Percentiles rank a stretch among this genome's conserved stretches.
Conservation (phyloP, 805 yeast genomes). For the Monosporozyma servazzii region DNA sequence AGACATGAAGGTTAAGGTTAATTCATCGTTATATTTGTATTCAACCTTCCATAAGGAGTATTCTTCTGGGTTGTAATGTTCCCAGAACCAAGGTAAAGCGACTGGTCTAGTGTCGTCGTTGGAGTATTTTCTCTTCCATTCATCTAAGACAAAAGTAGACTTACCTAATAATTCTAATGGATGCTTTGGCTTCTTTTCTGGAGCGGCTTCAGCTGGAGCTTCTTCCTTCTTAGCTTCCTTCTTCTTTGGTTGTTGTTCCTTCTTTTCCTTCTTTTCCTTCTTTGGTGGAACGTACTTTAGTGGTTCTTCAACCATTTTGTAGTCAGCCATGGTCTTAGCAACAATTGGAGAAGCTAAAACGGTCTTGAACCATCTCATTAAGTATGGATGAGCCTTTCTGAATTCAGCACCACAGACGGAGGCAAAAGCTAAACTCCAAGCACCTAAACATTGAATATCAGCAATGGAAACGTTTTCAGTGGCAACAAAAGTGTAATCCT, state of each 20-base stretch:
- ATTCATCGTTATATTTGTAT: slow-evolving; percentile 96
- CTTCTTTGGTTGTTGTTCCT: slow-evolving; percentile 24
- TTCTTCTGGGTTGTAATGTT: slow-evolving; percentile 81
- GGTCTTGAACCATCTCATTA: slow-evolving; percentile 68
- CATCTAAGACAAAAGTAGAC: slow-evolving; percentile 63
- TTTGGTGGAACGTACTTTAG: slow-evolving; percentile 54
- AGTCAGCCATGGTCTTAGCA: slow-evolving; percentile 39
- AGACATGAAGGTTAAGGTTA: slow-evolving; percentile 95
- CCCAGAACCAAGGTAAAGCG: slow-evolving; percentile 98
- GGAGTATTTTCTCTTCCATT: slow-evolving; percentile 94
- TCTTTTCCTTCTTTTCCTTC: slow-evolving; percentile 60
- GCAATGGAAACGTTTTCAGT: slow-evolving; percentile 53
- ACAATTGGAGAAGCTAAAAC: slow-evolving; percentile 39
- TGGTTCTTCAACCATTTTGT: slow-evolving; percentile 56
- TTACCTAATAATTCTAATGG: slow-evolving; percentile 82
- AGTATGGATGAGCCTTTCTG: slow-evolving; percentile 54
- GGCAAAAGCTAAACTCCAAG: slow-evolving; percentile 31
- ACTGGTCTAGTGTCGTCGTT: slow-evolving; percentile 92
- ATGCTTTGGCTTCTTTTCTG: slow-evolving; percentile 74
- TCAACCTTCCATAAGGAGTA: slow-evolving; percentile 93
- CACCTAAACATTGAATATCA: slow-evolving; percentile 18
- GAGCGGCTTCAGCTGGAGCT: slow-evolving; percentile 32
- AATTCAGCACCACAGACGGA: slow-evolving; percentile 53
- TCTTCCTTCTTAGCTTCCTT: slow-evolving; percentile 17
- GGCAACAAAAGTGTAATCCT: slow-evolving; percentile 59